Percentiles rank a stretch among this genome's conserved stretches.
Conservation (phyloP, 1,139 yeast genomes). For the Lodderomyces pseudojiufengensis region DNA sequence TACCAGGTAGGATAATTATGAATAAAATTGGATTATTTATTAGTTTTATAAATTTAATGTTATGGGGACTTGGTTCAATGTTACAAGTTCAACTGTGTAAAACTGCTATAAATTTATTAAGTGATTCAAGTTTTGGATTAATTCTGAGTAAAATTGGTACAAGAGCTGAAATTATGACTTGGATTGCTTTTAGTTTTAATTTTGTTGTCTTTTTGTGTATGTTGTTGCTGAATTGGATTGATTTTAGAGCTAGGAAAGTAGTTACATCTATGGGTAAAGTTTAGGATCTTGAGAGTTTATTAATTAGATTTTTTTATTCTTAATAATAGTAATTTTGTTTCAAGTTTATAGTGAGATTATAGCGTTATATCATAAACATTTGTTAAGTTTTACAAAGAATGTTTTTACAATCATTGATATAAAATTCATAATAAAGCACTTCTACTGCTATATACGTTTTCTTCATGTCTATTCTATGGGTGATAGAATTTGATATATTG, state of each 20-base stretch:
- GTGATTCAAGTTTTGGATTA: slow-evolving; percentile 50
- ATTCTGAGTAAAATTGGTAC: slow-evolving; percentile 44
- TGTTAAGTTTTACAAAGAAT: too few species aligned
- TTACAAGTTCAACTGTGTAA: slow-evolving; percentile 60
- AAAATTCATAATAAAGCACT: too few species aligned
- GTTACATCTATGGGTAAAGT: slow-evolving; percentile 5
- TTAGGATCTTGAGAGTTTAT: too few species aligned
- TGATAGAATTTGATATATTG: too few species aligned
- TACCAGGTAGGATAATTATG: slow-evolving; percentile 31
- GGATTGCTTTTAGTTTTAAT: slow-evolving; percentile 57
- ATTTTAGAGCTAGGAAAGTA: slow-evolving; percentile 3
- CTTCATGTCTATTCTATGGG: too few species aligned
- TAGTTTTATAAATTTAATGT: slow-evolving; percentile 35
- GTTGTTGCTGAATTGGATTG: slow-evolving; percentile 11
- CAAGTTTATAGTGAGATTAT: too few species aligned
- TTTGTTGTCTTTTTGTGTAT: slow-evolving; percentile 20
- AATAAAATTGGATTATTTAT: slow-evolving; percentile 32
- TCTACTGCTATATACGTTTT: too few species aligned
- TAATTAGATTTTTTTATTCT: too few species aligned
- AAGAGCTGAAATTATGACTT: slow-evolving; percentile 57
- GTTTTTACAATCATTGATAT: too few species aligned
- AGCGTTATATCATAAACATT: too few species aligned
- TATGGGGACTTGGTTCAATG: slow-evolving; percentile 72
- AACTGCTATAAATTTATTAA: slow-evolving; percentile 42
- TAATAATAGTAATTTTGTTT: too few species aligned